Evolutionary conservation across 805 yeast species (phyloP).

Genomic region (Lipomyces spencermartinsiae): DNA sequence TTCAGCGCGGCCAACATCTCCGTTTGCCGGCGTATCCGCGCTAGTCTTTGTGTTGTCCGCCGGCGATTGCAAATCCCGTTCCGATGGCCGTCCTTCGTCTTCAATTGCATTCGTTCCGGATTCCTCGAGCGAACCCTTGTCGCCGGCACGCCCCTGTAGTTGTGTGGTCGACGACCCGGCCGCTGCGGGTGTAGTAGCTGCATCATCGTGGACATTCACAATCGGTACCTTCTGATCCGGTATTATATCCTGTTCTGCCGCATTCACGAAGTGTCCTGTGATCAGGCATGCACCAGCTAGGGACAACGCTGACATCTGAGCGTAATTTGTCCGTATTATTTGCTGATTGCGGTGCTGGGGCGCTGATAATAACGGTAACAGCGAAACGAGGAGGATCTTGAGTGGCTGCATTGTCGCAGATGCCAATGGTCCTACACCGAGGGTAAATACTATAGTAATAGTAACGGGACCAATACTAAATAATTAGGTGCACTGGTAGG

Average conservation of each 20-base stretch:
- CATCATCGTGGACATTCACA: not conserved
- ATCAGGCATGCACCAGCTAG: not conserved
- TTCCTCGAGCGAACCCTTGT: not conserved
- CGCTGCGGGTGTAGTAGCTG: not conserved
- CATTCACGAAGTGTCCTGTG: not conserved
- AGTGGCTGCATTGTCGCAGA: not conserved
- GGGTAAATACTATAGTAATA: not conserved
- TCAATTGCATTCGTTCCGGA: not conserved
- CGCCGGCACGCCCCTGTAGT: not conserved
- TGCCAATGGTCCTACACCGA: not conserved
- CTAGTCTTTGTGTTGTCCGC: not conserved
- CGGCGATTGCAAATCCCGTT: not conserved
- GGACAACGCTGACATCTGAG: not conserved
- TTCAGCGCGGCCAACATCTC: slow-evolving; percentile 23
- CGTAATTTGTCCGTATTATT: not conserved
- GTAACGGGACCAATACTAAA: not conserved
- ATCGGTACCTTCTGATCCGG: not conserved
- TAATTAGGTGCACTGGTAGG: not conserved
- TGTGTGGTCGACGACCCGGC: not conserved
- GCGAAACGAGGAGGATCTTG: not conserved
- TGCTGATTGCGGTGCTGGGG: not conserved
- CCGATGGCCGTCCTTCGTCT: not conserved
- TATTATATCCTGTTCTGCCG: not conserved
- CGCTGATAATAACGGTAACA: not conserved
- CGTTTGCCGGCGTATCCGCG: slow-evolving; percentile 8